Evolutionary conservation across 129 eudicot species (phyloP), one percentile per base, ranked within the genome.

Genomic region (Sambucus nigra): DNA sequence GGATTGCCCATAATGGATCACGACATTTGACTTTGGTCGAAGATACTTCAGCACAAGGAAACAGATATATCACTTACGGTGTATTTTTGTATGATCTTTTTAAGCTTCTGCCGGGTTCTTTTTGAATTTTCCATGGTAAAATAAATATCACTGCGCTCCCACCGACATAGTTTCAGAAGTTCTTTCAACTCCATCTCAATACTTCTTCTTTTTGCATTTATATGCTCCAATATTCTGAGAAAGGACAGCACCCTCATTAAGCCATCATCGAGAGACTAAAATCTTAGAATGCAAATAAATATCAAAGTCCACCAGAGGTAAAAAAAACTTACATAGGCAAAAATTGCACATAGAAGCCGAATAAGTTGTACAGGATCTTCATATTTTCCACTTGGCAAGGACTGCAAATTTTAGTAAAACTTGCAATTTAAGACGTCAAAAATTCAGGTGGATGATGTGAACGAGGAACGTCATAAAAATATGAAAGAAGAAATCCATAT

Each of bases 261-360:
- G 11, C 23, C 32, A 25, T 21, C 35, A 32, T 20, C 16, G 12
- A 29, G 45, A 19, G 46, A 47, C 18, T 58, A 22, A 39, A 12
- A 24, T 10, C 12, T 44, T 33, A 15, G 14, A 19, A 26, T 27
- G 9, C 5, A 59, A 4, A 51, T n/a, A 27, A 51, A 9, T 19
- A 28, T 33, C 15, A 47, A 33, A 54, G 13, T 16, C 20, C 25
- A 16, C 17, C 54, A 19, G 18, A 49, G 16, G 9, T 22, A 32
- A 15, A 40, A 8, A 63, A n/a, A 15, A 59, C 80, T 77, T 54
- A 91, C 98, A 27, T 64, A 44, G 98, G 98, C 66, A 85, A 54
- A 60, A 69, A 75, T 44, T 91, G 99, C 31, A 75, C 59, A 69
- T 86, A 86, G 78, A 79, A 85, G 63, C 95, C 98, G 60, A 81